A percentile compares a stretch with the other conserved stretches of the same genome.
These are phyloP conservation scores for Hyaloraphidium curvatum DNA, from an alignment of 192 early-diverging fungal genomes.

Conservation along the genomic window DNA sequence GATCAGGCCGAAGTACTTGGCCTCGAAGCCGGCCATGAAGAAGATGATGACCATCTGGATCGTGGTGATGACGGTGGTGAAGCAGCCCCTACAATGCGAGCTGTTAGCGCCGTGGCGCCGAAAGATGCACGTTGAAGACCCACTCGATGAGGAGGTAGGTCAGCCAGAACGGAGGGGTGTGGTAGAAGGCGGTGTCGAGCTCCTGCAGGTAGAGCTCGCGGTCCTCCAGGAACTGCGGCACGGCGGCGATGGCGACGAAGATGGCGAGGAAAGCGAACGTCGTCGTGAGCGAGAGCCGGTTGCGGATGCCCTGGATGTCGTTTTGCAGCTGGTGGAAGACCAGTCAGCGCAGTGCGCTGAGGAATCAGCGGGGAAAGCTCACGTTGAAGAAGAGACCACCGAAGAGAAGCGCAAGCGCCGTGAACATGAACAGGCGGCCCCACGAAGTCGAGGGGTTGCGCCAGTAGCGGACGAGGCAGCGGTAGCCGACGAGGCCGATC, in stretches of 20 bases:
- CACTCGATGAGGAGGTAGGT: constrained; percentile 4
- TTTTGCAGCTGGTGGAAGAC: too few relatives aligned
- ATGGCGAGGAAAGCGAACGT: not conserved
- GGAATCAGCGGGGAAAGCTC: too few relatives aligned
- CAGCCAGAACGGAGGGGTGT: not conserved
- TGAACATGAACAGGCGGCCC: constrained; percentile 2
- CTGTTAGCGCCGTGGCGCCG: not conserved
- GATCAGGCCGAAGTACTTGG: not conserved
- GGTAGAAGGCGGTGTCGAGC: constrained; percentile 1
- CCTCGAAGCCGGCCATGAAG: not conserved
- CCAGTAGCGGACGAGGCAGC: not conserved
- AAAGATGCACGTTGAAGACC: not conserved
- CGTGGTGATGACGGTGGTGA: not conserved
- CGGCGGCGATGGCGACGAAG: constrained; percentile 2
- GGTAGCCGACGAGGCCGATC: constrained; percentile 32
- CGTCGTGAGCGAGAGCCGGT: not conserved
- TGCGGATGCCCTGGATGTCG: constrained; percentile 2
- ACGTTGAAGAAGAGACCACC: constrained; percentile 1
- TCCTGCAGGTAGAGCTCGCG: not conserved
- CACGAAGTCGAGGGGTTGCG: not conserved
- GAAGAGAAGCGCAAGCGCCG: not conserved
- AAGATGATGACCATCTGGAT: constrained; percentile 1
- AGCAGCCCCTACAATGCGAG: not conserved
- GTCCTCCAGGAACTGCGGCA: constrained; percentile 3
- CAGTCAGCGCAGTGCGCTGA: too few relatives aligned